Percentiles rank a stretch among this genome's conserved stretches.
phyloP scores from a whole-genome alignment of 495 filamentous ascomycete species.

The Neurospora sublineolata region DNA sequence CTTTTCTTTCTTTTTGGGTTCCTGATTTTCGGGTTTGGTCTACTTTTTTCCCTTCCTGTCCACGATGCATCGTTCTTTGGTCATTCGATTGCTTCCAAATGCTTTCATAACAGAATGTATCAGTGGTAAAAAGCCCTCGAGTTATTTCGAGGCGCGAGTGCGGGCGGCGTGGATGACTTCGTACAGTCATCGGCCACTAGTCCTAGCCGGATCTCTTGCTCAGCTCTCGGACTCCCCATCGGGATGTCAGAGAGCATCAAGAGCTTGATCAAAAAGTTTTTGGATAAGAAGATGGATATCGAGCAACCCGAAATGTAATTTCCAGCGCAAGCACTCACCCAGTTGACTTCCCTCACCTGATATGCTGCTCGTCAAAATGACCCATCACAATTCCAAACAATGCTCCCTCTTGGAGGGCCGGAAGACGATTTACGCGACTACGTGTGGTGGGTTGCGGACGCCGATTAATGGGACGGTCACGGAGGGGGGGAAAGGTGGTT shows the following conservation, averaged over 20 bases:
- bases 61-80: background rate
- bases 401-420: background rate
- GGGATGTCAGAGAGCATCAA: background rate
- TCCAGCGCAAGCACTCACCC: background rate
- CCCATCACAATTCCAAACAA: background rate
- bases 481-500: slow-evolving; percentile 3
- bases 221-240: background rate
- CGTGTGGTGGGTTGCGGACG: background rate
- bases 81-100: background rate
- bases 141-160: background rate
- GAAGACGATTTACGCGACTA: background rate
- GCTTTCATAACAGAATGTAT: background rate
- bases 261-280: background rate
- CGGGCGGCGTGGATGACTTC: background rate
- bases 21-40: no score
- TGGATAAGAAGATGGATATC: background rate
- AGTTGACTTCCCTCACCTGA: background rate
- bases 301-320: background rate
- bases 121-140: background rate
- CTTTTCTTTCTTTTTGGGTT: background rate
- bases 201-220: background rate
- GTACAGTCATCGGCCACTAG: background rate
- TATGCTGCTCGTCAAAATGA: background rate
- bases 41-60: background rate
- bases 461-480: background rate